Conservation (phyloP, 2,329 filamentous ascomycete genomes). For the Fusarium nodosum region DNA sequence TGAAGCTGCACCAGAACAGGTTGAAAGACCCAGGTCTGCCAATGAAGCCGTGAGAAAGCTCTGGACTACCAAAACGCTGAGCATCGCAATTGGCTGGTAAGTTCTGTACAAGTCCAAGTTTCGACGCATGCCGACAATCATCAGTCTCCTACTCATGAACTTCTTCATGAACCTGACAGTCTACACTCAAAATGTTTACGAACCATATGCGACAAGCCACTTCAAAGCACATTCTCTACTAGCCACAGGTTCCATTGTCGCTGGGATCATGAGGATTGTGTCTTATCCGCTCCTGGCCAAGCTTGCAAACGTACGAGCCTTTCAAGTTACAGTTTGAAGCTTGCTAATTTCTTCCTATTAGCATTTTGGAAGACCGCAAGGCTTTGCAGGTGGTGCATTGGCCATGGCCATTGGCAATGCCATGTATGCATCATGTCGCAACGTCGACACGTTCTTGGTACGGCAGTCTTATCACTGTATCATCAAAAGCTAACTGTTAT, state of each 20-base stretch:
- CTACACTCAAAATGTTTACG: slow-evolving; percentile 41
- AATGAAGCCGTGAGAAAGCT: slow-evolving; percentile 38
- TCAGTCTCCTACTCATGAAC: slow-evolving; percentile 38
- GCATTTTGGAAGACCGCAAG: slow-evolving; percentile 37
- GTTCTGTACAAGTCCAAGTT: rapidly evolving
- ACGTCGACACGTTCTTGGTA: slow-evolving; percentile 41
- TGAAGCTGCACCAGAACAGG: neutral
- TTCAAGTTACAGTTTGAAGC: rapidly evolving
- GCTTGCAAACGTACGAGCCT: slow-evolving; percentile 27
- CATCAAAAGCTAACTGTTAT: neutral
- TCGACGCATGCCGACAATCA: neutral
- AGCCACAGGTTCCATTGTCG: slow-evolving; percentile 27
- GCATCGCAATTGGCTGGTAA: slow-evolving; percentile 31
- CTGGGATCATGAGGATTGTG: slow-evolving; percentile 36
- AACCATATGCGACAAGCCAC: slow-evolving; percentile 39
- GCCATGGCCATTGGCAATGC: slow-evolving; percentile 35
- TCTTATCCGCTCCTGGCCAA: slow-evolving; percentile 36
- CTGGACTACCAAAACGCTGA: slow-evolving; percentile 19
- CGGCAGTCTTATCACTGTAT: rapidly evolving
- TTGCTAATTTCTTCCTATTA: neutral
- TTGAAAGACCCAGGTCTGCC: slow-evolving; percentile 1
- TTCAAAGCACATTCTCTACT: slow-evolving; percentile 37
- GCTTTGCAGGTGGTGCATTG: slow-evolving; percentile 24
- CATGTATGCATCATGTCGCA: slow-evolving; percentile 35
- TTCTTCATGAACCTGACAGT: slow-evolving; percentile 43